Percentiles rank a stretch among this genome's conserved stretches.
phyloP scores from a whole-genome alignment of 2,329 filamentous ascomycete genomes.

The Periconia macrospinosa region DNA sequence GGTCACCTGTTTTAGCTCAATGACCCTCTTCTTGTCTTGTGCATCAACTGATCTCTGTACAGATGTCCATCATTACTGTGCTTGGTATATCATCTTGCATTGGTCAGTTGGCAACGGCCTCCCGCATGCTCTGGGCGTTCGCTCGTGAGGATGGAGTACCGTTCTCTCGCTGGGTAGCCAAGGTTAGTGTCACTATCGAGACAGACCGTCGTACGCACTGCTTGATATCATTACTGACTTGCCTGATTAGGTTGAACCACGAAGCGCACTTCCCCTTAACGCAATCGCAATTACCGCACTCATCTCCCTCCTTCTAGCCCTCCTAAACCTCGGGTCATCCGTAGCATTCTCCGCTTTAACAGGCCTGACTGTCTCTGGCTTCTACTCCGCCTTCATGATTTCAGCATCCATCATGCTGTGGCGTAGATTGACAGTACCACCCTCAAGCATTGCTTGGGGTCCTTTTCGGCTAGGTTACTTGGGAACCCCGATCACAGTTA shows the following conservation, averaged over 20 bases:
- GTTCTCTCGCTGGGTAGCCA: conserved; percentile 18
- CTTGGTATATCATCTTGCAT: conserved; percentile 5
- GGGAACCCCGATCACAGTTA: conserved; percentile 10
- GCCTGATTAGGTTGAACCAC: conserved; percentile 15
- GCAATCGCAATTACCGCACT: conserved; percentile 34
- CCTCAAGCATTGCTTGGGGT: conserved; percentile 6
- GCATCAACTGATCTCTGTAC: not conserved
- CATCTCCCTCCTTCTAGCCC: conserved; percentile 10
- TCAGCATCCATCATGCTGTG: conserved; percentile 12
- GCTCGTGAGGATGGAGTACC: conserved; percentile 21
- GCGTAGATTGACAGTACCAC: conserved; percentile 2
- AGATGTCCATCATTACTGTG: conserved; percentile 15
- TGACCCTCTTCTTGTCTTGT: not conserved
- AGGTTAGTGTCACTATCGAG: conserved; percentile 4
- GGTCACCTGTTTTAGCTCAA: not conserved
- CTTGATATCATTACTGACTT: not conserved
- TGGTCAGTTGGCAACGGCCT: conserved; percentile 12
- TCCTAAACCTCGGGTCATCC: conserved; percentile 12
- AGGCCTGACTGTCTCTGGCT: conserved; percentile 9
- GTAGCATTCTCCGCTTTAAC: conserved; percentile 14
- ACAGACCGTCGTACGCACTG: not conserved
- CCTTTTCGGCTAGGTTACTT: conserved; percentile 8
- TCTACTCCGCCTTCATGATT: conserved; percentile 17
- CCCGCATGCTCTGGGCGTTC: conserved; percentile 20
- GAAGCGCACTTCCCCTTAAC: conserved; percentile 39